phyloP scores from a whole-genome alignment of 495 filamentous ascomycete species.

The Darksidea phi region DNA sequence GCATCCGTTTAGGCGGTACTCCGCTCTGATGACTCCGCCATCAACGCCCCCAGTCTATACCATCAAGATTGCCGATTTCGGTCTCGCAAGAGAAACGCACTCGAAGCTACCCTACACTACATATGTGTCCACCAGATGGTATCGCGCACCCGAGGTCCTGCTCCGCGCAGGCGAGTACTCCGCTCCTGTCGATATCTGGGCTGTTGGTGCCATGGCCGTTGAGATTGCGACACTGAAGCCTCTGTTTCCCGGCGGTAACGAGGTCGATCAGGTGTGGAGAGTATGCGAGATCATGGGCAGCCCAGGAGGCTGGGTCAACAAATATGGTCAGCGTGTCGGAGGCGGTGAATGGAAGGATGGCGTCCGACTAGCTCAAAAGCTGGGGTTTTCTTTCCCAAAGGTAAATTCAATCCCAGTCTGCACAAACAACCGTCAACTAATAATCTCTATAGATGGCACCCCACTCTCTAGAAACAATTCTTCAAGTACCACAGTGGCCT shows the following conservation, averaged over 20 bases:
- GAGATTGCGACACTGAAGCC: conserved; percentile 97
- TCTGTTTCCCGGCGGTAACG: conserved; percentile 94
- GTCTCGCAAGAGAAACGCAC: conserved; percentile 93
- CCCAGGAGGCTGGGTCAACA: conserved; percentile 96
- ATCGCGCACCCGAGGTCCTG: conserved; percentile 93
- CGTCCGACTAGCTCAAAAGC: conserved; percentile 83
- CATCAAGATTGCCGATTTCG: conserved; percentile 99
- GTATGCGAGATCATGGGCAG: conserved; percentile 99
- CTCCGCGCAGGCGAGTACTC: conserved; percentile 96
- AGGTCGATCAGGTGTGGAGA: conserved; percentile 98
- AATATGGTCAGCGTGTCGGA: conserved; percentile 78
- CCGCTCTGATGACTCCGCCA: conserved; percentile 87
- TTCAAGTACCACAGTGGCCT: conserved; percentile 90
- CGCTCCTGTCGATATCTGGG: conserved; percentile 98
- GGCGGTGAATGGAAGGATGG: conserved; percentile 99
- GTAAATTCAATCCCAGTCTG: conserved; percentile 40
- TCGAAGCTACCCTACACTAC: conserved; percentile 96
- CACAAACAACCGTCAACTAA: conserved; percentile 24
- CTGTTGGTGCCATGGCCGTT: conserved; percentile 98
- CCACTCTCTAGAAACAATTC: conserved; percentile 91
- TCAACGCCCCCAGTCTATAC: conserved; percentile 91
- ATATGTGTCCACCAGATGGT: conserved; percentile 98
- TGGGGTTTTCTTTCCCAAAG: conserved; percentile 97
- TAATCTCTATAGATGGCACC: conserved; percentile 76
- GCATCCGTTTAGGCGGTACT: conserved; percentile 85